Conservation (phyloP, 2,329 filamentous ascomycete genomes). For the Chlorencoelia australis region DNA sequence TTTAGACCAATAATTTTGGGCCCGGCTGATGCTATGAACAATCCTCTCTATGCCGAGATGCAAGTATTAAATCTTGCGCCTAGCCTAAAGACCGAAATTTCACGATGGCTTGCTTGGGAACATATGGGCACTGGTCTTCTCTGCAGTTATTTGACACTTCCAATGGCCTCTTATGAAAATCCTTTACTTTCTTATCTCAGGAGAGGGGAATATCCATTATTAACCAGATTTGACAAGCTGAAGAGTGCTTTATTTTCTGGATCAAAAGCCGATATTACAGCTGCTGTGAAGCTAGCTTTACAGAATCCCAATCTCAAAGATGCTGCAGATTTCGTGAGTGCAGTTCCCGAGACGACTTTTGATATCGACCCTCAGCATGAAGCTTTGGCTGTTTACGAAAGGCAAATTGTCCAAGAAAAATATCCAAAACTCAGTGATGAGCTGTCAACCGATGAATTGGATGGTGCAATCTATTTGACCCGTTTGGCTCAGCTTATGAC, state of each 20-base stretch:
- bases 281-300: constrained; percentile 51
- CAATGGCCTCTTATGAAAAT: constrained; percentile 72
- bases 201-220: constrained; percentile 59
- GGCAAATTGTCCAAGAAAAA: constrained; percentile 47
- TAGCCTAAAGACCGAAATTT: constrained; percentile 57
- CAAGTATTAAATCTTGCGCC: constrained; percentile 52
- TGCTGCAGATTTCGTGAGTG: constrained; percentile 53
- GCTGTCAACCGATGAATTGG: constrained; percentile 36
- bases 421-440: constrained; percentile 60
- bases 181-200: constrained; percentile 62
- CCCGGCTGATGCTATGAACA: constrained; percentile 69
- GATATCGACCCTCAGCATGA: constrained; percentile 52
- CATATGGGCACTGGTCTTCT: constrained; percentile 80
- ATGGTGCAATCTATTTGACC: constrained; percentile 49
- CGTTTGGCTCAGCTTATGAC: constrained; percentile 69
- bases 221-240: constrained; percentile 67
- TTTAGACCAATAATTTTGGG: constrained; percentile 79
- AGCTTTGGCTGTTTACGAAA: constrained; percentile 70
- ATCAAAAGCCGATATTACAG: constrained; percentile 50
- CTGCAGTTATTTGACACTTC: constrained; percentile 68
- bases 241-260: constrained; percentile 66
- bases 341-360: constrained; percentile 50
- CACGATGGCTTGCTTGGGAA: constrained; percentile 88
- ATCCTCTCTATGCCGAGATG: constrained; percentile 66
- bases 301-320: constrained; percentile 42